Base-by-base conservation (phyloP, 306 rosid genomes). In the Arachis hypogaea region DNA sequence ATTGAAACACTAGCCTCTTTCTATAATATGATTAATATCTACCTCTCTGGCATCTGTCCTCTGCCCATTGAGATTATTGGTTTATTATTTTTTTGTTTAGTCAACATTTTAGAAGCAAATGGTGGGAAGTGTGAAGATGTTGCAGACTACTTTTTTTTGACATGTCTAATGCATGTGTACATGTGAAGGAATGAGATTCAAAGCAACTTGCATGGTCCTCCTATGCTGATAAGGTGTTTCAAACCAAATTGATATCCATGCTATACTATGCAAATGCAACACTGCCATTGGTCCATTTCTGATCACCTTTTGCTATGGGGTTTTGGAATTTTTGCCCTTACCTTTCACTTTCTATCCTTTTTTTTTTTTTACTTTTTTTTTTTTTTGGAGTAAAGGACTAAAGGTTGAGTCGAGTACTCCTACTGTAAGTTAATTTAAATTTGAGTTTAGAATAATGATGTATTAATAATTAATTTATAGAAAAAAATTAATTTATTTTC, bases 141-240 rank as follows among this genome's bases (percentile, higher is more conserved):
- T 63, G 44, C 50, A 62, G 58, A 29, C 58, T 71, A 49, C 71
- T 38, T 29, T 29, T 16, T 62, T 16, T 62, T 2, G 4, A 33
- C 3, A 33, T 68, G 18, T 30, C 76, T 46, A 73, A 45, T 46
- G 69, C 59, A 9, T 55, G 75, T 33, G 72, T 41, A 52, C 7
- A 22, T 59, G 29, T 72, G 42, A 71, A 43, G 64, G 71, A 58
- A 61, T 41, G 72, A 42, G 69, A 73, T 45, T 81, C 78, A 56
- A 44, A 57, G 61, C 78, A 75, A 81, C 62, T 72, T 72, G 85
- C 83, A 66, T 68, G 79, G 44, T 41, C 16, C 61, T 41, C 10
- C 61, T 74, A 54, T 60, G 22, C 40, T 9, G 2, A 9, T 22
- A 30, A 50, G 30, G 40, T 36, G 38, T 70, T 69, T 59, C 62